Conservation (phyloP, 2,329 filamentous ascomycete genomes). For the Metarhizium brunneum region DNA sequence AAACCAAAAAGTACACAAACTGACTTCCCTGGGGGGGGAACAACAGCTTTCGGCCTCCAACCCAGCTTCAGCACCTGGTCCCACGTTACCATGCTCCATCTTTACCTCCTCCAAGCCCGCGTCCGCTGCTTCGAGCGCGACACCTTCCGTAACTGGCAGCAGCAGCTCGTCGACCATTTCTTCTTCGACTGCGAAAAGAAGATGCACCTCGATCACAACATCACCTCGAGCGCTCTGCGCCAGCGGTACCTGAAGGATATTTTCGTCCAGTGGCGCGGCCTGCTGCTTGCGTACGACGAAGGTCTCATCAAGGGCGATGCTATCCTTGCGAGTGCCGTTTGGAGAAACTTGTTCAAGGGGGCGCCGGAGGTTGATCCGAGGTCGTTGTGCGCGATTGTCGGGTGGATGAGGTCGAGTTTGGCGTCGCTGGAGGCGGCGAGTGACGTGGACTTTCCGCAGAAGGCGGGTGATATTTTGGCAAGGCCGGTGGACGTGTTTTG, state of each 20-base stretch:
- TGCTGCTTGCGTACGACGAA: conserved; percentile 78
- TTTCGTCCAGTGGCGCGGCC: conserved; percentile 85
- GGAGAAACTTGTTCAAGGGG: conserved; percentile 88
- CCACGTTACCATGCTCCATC: conserved; percentile 90
- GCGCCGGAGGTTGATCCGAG: conserved; percentile 41
- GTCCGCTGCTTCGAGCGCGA: conserved; percentile 68
- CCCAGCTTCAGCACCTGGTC: conserved; percentile 95
- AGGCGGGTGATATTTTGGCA: conserved; percentile 23
- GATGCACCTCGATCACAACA: conserved; percentile 73
- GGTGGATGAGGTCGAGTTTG: conserved; percentile 44
- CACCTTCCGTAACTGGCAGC: conserved; percentile 68
- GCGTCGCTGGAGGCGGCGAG: conserved; percentile 38
- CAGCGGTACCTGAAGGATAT: conserved; percentile 74
- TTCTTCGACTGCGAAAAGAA: conserved; percentile 81
- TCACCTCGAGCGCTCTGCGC: conserved; percentile 47
- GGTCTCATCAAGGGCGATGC: conserved; percentile 69
- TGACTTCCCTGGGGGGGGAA: background rate
- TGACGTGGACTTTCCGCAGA: conserved; percentile 30
- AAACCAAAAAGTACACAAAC: background rate
- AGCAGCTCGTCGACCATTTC: conserved; percentile 89
- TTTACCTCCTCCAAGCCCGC: conserved; percentile 82
- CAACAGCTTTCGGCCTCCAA: conserved; percentile 61
- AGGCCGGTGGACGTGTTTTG: conserved; percentile 33
- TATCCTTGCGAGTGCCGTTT: conserved; percentile 71
- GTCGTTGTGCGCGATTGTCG: conserved; percentile 42